phyloP scores from a whole-genome alignment of 2,329 filamentous ascomycete genomes.

The Cytospora piceicola region DNA sequence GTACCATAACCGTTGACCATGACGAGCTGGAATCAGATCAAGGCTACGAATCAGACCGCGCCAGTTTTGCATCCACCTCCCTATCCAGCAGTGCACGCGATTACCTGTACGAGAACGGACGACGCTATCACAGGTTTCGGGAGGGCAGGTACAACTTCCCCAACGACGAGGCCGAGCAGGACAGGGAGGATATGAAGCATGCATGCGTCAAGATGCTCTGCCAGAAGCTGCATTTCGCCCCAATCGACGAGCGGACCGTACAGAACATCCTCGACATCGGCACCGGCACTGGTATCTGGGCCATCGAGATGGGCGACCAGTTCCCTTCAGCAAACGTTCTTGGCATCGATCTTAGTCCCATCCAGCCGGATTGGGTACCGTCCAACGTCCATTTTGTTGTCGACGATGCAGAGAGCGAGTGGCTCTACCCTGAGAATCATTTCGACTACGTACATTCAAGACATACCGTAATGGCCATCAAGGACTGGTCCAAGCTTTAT shows the following conservation, averaged over 20 bases:
- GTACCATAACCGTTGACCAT: constrained; percentile 38
- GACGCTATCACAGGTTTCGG: constrained; percentile 60
- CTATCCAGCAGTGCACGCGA: constrained; percentile 48
- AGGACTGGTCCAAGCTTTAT: constrained; percentile 57
- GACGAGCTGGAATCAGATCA: constrained; percentile 36
- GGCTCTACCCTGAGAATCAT: constrained; percentile 56
- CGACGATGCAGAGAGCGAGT: constrained; percentile 62
- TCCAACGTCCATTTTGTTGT: constrained; percentile 65
- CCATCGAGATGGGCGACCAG: constrained; percentile 56
- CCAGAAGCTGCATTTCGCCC: constrained; percentile 56
- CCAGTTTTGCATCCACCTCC: constrained; percentile 39
- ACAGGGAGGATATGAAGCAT: constrained; percentile 62
- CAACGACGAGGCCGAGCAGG: constrained; percentile 64
- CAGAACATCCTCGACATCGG: constrained; percentile 61
- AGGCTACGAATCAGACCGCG: constrained; percentile 38
- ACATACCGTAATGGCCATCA: constrained; percentile 59
- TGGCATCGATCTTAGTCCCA: constrained; percentile 50
- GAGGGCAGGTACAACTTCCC: constrained; percentile 61
- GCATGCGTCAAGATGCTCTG: constrained; percentile 54
- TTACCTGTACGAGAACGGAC: constrained; percentile 61
- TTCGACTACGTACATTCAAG: constrained; percentile 66
- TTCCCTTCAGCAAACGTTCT: constrained; percentile 47
- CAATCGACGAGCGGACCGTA: constrained; percentile 48
- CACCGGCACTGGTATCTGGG: constrained; percentile 63
- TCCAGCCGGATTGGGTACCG: constrained; percentile 55